Percentiles rank a stretch among this genome's conserved stretches.
Evolutionary conservation across 352 stramenopile genomes (phyloP).

Genomic region (Phytophthora syringae): DNA sequence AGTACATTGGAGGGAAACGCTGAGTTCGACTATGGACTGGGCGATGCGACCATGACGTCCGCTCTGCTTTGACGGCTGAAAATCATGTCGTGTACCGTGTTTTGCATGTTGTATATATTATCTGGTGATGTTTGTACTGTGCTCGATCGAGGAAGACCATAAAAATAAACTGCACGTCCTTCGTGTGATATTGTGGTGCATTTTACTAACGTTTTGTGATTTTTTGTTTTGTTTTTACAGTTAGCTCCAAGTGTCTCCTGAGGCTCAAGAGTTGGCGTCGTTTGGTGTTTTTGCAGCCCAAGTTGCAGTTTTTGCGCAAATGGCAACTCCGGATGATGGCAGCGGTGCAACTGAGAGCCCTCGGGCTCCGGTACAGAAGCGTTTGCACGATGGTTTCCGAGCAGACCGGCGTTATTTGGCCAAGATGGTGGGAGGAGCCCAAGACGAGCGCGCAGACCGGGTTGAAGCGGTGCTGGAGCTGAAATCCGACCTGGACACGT

Average conservation of each 20-base stretch:
- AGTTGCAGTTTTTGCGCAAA: conserved; percentile 1
- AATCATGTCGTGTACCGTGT: background rate
- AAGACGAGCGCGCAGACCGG: conserved; percentile 41
- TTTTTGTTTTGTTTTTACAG: too few species aligned
- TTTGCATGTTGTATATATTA: conserved; percentile 23
- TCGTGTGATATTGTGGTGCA: background rate
- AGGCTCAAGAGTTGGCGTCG: conserved; percentile 17
- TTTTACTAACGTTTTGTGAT: too few species aligned
- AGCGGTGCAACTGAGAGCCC: conserved; percentile 7
- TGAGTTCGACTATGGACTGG: conserved; percentile 34
- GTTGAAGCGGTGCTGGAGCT: conserved; percentile 65
- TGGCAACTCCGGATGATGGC: conserved; percentile 10
- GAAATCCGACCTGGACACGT: conserved; percentile 63
- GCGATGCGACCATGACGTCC: conserved; percentile 33
- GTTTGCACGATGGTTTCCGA: conserved; percentile 58
- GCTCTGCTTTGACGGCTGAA: conserved; percentile 31
- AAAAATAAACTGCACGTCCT: conserved; percentile 11
- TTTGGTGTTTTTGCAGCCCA: too few species aligned
- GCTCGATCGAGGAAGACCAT: conserved; percentile 10
- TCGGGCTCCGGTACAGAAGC: conserved; percentile 42
- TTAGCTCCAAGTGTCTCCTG: conserved; percentile 9
- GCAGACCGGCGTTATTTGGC: conserved; percentile 56
- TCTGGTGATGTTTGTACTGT: conserved; percentile 13
- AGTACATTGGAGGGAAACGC: conserved; percentile 25
- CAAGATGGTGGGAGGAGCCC: conserved; percentile 45